Base-by-base conservation (phyloP, 257 asterid genomes). In the Paulownia fortunei region DNA sequence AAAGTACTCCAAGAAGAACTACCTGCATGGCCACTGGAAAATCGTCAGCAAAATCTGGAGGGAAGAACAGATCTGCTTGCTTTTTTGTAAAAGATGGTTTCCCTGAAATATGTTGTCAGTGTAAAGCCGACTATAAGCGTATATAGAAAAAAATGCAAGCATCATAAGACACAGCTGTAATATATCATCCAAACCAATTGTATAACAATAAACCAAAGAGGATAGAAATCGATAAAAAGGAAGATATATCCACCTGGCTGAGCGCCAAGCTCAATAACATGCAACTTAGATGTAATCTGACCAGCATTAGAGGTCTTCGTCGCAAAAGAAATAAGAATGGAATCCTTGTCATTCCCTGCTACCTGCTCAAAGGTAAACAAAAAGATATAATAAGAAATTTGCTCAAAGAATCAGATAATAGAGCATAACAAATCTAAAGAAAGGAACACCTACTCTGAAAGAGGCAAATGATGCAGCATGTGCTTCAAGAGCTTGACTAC, bases 401-500 rank as follows among this genome's bases (percentile, higher is more conserved):
- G 51, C 37, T 44, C 61, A 21, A 18, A 27, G 34, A 54, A 72
- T 58, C 24, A 68, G 66, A 26, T 69, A 46, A 63, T 16, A 4
- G n/a, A 46, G 56, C 36, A 19, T 36, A 44, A 69, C 18, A 46
- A 59, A 67, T 52, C 12, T 16, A 52, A 41, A 52, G 44, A 67
- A 71, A 69, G 76, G 58, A 73, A 74, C 55, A 21, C 79, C 36
- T 84, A 94, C 98, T 77, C 94, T 87, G 82, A 89, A 82, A 37
- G 97, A 82, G 70, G 98, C 95, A 88, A 96, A 96, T 60, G 98
- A 83, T 26, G 99, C 98, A 64, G 98, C 98, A 88, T 94, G 99
- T 34, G 99, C 98, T 86, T 96, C 99, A 61, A 96, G 98, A 59
- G 99, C 97, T 87, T 96, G 98, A 72, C 99, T 96, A 27, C 99